Evolutionary conservation across 441 rosid species (phyloP).

Genomic region (Pelargonium citronellum): DNA sequence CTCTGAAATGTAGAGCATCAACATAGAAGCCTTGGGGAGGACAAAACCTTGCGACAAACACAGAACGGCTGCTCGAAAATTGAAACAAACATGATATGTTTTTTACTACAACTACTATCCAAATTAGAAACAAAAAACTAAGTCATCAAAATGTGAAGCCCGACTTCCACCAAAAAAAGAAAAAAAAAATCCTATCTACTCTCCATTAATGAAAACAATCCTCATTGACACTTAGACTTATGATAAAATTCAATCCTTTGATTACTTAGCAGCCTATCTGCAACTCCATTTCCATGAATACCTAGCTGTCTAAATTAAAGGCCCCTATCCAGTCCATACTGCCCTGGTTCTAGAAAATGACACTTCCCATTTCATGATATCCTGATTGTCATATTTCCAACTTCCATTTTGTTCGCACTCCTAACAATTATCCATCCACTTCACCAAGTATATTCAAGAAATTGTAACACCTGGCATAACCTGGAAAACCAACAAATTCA

Average conservation of each 20-base stretch:
- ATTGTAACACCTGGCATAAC: neutral
- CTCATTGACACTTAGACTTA: neutral
- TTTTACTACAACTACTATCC: conserved; percentile 2
- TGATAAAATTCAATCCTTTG: neutral
- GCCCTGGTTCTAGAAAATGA: neutral
- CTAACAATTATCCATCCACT: neutral
- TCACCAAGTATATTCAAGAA: conserved; percentile 4
- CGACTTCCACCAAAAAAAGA: neutral
- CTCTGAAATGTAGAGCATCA: neutral
- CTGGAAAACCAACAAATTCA: neutral
- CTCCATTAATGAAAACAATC: neutral
- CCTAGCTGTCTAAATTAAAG: conserved; percentile 2
- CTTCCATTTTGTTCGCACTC: neutral
- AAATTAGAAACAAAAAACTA: neutral
- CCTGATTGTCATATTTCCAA: neutral
- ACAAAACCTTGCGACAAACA: neutral
- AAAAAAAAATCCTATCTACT: neutral
- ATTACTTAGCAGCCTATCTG: neutral
- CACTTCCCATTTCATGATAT: neutral
- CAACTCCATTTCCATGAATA: conserved; percentile 9
- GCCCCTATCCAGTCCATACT: conserved; percentile 5
- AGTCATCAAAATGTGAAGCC: neutral
- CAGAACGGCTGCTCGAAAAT: neutral
- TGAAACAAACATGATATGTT: neutral
- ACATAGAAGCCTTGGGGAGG: neutral